Base-by-base conservation (phyloP, 768 basidiomycete species). In the Boletus tylopilopsis region DNA sequence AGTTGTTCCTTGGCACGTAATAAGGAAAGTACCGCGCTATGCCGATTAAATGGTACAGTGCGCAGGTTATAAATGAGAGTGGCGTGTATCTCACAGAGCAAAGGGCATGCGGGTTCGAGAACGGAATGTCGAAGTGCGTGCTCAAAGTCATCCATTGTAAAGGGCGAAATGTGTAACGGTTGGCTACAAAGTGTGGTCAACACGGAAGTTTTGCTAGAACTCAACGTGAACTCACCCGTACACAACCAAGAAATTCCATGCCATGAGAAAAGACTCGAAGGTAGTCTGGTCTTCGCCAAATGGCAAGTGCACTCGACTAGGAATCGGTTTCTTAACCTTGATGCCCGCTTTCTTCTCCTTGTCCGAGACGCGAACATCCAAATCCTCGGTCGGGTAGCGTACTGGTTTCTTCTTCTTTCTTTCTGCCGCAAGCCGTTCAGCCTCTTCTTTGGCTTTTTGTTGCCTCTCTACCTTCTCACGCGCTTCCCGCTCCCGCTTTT, bases 121-220 rank as follows among this genome's bases (percentile, higher is more conserved):
- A 76, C 68, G 25, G 80, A 75, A 69, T 98, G 95, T 42, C 85
- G 84, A 25, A 98, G 73, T 0, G 94, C 87, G 50, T 83, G 79
- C 62, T 94, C 93, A 64, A 87, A 90, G 62, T 98, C 95, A 66
- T 99, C 96, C 60, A 99, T 74, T 0, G 94, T 86, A 66, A 97
- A 90, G 12, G 84, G 73, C 12, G 94, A 94, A 16, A 99, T 70
- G 53, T 88, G 85, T 15, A 98, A 75, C 2, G 94, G 87, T 76
- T 87, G 85, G 6, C 95, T 96, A 53, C 35, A 27, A 42, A 46
- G 51, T 33, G 45, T 39, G 51, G 45, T 51, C 25, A 60, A 22
- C 39, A 19, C 37, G n/a, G 29, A 36, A 34, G 24, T 6, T 19
- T 33, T 36, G 2, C 12, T 10, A 2, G 39, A 30, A 10, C 21